Conservation (phyloP, 352 stramenopile genomes). For the Globisporangium parvum region DNA sequence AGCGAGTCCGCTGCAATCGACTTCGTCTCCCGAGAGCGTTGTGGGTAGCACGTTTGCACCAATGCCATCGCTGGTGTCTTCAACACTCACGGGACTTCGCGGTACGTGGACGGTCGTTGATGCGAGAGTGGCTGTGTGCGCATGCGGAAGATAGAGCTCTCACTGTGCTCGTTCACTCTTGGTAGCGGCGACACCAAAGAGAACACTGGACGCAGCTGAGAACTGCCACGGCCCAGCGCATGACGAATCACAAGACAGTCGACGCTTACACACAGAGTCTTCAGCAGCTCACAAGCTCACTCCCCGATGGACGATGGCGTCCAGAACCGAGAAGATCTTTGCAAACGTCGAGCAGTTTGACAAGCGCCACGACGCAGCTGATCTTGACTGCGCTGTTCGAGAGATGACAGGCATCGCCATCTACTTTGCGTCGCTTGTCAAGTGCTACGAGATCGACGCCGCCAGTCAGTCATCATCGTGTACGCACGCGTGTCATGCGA, state of each 20-base stretch:
- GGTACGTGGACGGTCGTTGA: background rate
- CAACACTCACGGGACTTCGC: background rate
- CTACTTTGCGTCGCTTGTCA: conserved; percentile 39
- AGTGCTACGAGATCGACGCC: conserved; percentile 43
- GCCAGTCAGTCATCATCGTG: too few species aligned
- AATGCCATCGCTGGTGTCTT: background rate
- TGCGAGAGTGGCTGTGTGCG: background rate
- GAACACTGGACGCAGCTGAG: background rate
- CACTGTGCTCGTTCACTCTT: background rate
- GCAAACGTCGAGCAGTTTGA: background rate
- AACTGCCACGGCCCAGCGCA: too few species aligned
- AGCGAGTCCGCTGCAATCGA: background rate
- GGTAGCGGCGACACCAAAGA: background rate
- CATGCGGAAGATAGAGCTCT: background rate
- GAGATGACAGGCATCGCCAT: conserved; percentile 23
- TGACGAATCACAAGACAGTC: too few species aligned
- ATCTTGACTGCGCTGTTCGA: background rate
- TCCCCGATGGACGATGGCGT: too few species aligned
- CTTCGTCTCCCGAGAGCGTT: background rate
- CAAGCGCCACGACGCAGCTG: background rate
- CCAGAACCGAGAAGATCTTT: too few species aligned
- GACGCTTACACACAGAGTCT: too few species aligned
- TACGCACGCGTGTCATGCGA: too few species aligned
- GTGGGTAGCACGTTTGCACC: background rate
- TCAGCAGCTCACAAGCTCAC: too few species aligned